Base-by-base conservation (phyloP, 1,139 yeast species). In the Pichia sp. region DNA sequence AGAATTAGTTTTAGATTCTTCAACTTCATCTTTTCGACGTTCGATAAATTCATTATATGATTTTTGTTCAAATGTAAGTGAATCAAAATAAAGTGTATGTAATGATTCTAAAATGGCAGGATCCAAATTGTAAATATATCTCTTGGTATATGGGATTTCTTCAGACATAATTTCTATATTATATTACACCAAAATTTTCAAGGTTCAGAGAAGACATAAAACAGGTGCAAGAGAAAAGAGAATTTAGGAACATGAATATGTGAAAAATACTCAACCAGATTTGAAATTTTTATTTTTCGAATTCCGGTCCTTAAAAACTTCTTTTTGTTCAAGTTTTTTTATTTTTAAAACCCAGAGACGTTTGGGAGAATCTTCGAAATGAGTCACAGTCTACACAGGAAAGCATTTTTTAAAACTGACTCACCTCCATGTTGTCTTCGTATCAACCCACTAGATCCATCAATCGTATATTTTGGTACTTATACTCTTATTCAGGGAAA, bases 361-460 rank as follows among this genome's bases (percentile, higher is more conserved):
- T 16, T 16, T 16, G 16, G 16, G 16, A 16, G 16, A 16, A 16
- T 16, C 16, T 8, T 24, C 4, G 12, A 27, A 27, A 47, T 47
- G 50, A 47, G 40, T 28, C 40, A 42, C 20, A 45, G 37, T 31
- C 24, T 47, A 22, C n/a, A 11, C 20, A 41, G 51, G 30, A 38
- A 31, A 8, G 46, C 43, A 4, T 30, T 36, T 30, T 57, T 68
- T 9, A 65, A 61, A 36, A 71, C 89, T 0, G 63, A 66, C 2
- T 65, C 80, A 4, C 97, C 97, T 0, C 97, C 97, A 1, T 92
- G 97, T 59, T 82, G 89, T 46, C 64, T 90, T 8, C 67, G 80
- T 39, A 69, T 78, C 9, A 78, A 77, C 43, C 87, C 87, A 0
- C 50, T 57, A 0, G 73, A 76, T 42, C 62, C 68, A 9, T 55